phyloP scores from a whole-genome alignment of 1,284 basidiomycete species.

The Butyriboletus appendiculatus region DNA sequence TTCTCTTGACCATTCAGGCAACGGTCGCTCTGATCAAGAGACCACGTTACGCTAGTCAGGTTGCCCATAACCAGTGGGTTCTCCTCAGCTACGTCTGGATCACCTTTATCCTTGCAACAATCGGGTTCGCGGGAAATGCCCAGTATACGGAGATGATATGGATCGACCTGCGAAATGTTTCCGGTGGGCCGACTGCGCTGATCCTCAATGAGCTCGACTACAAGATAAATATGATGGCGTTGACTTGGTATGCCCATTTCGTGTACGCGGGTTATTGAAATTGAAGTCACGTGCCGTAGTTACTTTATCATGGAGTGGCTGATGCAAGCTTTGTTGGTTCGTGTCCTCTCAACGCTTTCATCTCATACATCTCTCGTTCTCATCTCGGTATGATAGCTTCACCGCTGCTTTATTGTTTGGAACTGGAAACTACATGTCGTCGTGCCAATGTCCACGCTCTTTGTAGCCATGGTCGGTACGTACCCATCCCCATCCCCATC shows the following conservation, averaged over 20 bases:
- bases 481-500: background rate
- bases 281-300: conserved; percentile 4
- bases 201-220: conserved; percentile 28
- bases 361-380: background rate
- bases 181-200: conserved; percentile 26
- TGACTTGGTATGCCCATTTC: conserved; percentile 23
- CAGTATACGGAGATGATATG: conserved; percentile 37
- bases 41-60: background rate
- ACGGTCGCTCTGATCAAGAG: conserved; percentile 6
- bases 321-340: conserved; percentile 28
- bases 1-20: conserved; percentile 24
- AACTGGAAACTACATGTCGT: conserved; percentile 18
- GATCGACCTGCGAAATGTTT: conserved; percentile 30
- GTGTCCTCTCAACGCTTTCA: background rate
- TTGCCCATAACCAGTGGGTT: background rate
- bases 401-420: conserved; percentile 35
- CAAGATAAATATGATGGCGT: conserved; percentile 27
- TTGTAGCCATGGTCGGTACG: conserved; percentile 27
- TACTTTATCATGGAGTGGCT: conserved; percentile 32
- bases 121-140: conserved; percentile 33
- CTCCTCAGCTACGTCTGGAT: conserved; percentile 25
- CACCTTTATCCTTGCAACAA: conserved; percentile 34
- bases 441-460: conserved; percentile 25
- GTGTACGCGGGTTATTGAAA: background rate
- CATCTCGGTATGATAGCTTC: conserved; percentile 16